Evolutionary conservation across 1,284 basidiomycete species (phyloP).

Genomic region (Serendipita sp.): DNA sequence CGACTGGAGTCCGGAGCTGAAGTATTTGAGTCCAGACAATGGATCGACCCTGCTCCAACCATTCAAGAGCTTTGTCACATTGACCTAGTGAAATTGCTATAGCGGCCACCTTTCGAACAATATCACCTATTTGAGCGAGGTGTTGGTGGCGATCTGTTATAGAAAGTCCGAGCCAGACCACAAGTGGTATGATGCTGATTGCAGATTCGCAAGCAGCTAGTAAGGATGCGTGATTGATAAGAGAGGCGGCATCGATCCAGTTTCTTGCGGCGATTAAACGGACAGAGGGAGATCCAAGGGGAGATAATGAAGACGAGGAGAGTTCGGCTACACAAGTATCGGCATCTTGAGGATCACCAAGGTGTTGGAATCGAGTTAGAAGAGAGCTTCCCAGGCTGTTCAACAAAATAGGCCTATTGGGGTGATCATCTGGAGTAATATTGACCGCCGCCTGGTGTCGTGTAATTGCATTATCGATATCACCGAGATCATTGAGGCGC

Average conservation of each 20-base stretch:
- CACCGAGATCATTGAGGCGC: neutral
- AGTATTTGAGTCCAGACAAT: constrained; percentile 21
- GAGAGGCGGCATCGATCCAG: neutral
- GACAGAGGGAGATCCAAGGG: neutral
- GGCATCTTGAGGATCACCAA: neutral
- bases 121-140: neutral
- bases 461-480: too few relatives aligned
- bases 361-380: neutral
- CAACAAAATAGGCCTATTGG: neutral
- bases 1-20: constrained; percentile 21
- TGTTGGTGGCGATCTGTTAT: neutral
- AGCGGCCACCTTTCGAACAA: neutral
- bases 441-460: too few relatives aligned
- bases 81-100: neutral
- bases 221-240: neutral
- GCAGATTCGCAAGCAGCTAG: constrained; percentile 4
- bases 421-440: neutral
- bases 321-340: neutral
- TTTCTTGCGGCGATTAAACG: constrained; percentile 1
- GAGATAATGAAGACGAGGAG: neutral
- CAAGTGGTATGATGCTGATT: constrained; percentile 3
- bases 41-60: constrained; percentile 19
- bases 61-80: constrained; percentile 16
- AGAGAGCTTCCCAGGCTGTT: neutral
- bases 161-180: constrained; percentile 7